phyloP scores from a whole-genome alignment of 768 basidiomycete genomes.

The Gloeophyllum trabeum region DNA sequence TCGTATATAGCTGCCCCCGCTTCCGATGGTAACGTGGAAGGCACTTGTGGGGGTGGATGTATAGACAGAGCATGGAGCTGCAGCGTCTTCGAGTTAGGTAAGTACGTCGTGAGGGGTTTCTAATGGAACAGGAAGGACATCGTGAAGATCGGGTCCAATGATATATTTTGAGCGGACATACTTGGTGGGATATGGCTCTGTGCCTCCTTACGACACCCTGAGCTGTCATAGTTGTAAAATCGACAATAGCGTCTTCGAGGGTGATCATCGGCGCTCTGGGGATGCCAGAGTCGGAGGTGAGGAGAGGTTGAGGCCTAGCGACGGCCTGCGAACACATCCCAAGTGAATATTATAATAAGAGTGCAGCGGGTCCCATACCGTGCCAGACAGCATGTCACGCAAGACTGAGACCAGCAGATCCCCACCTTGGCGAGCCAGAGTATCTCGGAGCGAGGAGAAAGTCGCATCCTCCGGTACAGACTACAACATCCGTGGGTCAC shows the following conservation, averaged over 20 bases:
- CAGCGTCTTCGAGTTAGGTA: conserved; percentile 14
- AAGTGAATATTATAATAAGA: conserved; percentile 1
- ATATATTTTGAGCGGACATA: conserved; percentile 17
- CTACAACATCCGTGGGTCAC: no score
- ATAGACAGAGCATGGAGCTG: conserved; percentile 16
- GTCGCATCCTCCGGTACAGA: conserved; percentile 34
- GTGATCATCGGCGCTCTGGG: conserved; percentile 53
- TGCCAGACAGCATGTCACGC: conserved; percentile 46
- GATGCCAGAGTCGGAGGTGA: conserved; percentile 16
- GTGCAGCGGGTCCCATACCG: conserved; percentile 22
- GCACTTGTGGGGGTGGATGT: conserved; percentile 3
- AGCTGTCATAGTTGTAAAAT: conserved; percentile 50
- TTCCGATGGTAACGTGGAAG: conserved; percentile 7
- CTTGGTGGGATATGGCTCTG: conserved; percentile 64
- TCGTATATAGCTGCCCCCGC: conserved; percentile 36
- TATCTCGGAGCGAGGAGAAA: conserved; percentile 45
- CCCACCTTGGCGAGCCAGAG: conserved; percentile 55
- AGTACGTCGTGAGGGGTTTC: conserved; percentile 17
- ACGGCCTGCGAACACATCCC: conserved; percentile 38
- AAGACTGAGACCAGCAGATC: conserved; percentile 60
- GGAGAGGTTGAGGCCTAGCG: conserved; percentile 42
- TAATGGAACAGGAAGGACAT: conserved; percentile 1
- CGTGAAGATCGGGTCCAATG: no score
- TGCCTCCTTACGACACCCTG: conserved; percentile 39
- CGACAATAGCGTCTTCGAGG: conserved; percentile 34